Evolutionary conservation across 2,329 filamentous ascomycete species (phyloP).

Genomic region (Fusarium chaquense): DNA sequence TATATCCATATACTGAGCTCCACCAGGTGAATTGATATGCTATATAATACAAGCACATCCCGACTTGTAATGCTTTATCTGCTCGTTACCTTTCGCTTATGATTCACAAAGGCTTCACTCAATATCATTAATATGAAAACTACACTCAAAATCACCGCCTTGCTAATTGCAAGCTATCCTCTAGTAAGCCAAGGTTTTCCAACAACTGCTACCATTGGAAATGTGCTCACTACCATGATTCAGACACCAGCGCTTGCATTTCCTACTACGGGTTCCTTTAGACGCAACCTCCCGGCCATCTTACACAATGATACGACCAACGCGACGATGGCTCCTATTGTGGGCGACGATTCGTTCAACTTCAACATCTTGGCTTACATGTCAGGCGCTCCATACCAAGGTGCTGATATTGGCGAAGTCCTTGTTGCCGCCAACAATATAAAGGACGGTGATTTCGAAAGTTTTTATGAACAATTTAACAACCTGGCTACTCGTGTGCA

Average conservation of each 20-base stretch:
- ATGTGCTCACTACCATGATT: background rate
- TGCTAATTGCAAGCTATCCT: background rate
- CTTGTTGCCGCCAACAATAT: constrained; percentile 49
- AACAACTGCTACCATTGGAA: background rate
- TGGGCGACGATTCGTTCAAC: constrained; percentile 19
- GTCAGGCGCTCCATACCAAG: constrained; percentile 3
- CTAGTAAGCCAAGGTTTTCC: background rate
- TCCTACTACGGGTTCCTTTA: background rate
- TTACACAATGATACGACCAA: background rate
- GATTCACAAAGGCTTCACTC: background rate
- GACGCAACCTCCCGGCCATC: background rate
- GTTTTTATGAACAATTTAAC: constrained; percentile 42
- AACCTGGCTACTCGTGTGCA: constrained; percentile 42
- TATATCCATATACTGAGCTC: no score
- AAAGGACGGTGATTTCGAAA: constrained; percentile 41
- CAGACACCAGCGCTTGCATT: background rate
- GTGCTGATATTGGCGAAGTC: constrained; percentile 50
- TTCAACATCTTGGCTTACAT: constrained; percentile 6
- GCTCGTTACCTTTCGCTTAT: background rate
- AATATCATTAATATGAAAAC: background rate
- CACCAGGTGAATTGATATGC: no score
- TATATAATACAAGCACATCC: background rate
- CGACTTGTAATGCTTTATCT: background rate
- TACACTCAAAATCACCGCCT: background rate
- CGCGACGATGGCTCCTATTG: constrained; percentile 6